Evolutionary conservation across 192 early-diverging fungal species (phyloP).

Genomic region (Cladochytrium replicatum): DNA sequence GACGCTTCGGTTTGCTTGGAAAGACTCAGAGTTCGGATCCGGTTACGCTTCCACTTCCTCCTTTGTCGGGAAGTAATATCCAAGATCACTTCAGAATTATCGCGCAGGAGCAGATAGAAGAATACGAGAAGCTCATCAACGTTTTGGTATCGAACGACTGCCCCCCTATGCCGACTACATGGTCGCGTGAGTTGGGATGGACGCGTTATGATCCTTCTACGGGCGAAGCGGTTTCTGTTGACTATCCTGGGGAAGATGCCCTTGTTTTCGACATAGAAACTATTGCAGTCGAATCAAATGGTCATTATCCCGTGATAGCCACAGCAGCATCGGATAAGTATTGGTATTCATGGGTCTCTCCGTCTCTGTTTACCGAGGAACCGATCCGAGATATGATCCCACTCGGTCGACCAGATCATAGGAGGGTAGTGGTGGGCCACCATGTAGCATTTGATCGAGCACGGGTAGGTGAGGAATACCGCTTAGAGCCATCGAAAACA

Average conservation of each 20-base stretch:
- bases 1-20: no score
- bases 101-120: constrained; percentile 51
- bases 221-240: constrained; percentile 3
- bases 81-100: constrained; percentile 71
- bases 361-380: constrained; percentile 43
- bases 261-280: constrained; percentile 87
- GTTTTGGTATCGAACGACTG: constrained; percentile 12
- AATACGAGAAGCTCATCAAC: constrained; percentile 45
- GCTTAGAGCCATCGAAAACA: constrained; percentile 36
- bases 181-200: constrained; percentile 65
- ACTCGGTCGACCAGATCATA: constrained; percentile 31
- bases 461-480: constrained; percentile 79
- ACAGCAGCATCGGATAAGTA: constrained; percentile 55
- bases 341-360: constrained; percentile 93
- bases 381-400: constrained; percentile 47
- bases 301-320: constrained; percentile 72
- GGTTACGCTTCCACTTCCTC: constrained; percentile 45
- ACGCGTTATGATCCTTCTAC: constrained; percentile 57
- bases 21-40: no score
- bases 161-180: constrained; percentile 35
- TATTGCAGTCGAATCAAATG: constrained; percentile 41
- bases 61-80: constrained; percentile 34
- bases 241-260: constrained; percentile 42
- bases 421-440: constrained; percentile 73
- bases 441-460: constrained; percentile 89